phyloP scores from a whole-genome alignment of 2,329 filamentous ascomycete genomes.

The Alternaria ethzedia region DNA sequence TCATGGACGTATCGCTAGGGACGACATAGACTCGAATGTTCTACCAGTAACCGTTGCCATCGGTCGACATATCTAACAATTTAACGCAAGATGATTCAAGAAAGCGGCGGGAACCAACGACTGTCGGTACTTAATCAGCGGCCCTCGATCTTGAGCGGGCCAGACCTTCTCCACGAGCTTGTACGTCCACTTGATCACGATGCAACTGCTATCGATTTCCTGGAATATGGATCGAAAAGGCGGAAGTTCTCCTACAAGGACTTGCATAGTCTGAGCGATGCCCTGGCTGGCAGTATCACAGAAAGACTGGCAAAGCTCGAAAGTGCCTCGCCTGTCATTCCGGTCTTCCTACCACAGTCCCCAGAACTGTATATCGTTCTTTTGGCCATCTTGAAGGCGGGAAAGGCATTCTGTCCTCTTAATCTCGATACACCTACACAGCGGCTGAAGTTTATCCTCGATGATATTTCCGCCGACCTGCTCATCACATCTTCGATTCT shows the following conservation, averaged over 20 bases:
- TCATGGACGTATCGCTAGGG: not conserved
- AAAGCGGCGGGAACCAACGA: slow-evolving; percentile 4
- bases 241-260: slow-evolving; percentile 65
- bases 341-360: slow-evolving; percentile 78
- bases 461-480: slow-evolving; percentile 74
- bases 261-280: slow-evolving; percentile 65
- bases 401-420: slow-evolving; percentile 85
- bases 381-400: slow-evolving; percentile 78
- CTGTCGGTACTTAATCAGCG: slow-evolving; percentile 62
- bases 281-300: slow-evolving; percentile 56
- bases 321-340: slow-evolving; percentile 62
- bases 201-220: slow-evolving; percentile 68
- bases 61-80: slow-evolving; percentile 8
- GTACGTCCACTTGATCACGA: slow-evolving; percentile 55
- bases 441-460: slow-evolving; percentile 77
- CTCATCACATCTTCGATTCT: slow-evolving; percentile 68
- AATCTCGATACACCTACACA: slow-evolving; percentile 79
- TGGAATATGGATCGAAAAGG: slow-evolving; percentile 56
- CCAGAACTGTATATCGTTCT: slow-evolving; percentile 78
- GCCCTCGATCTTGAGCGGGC: slow-evolving; percentile 61
- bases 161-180: slow-evolving; percentile 67
- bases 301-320: slow-evolving; percentile 30
- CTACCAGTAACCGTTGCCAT: not conserved
- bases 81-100: slow-evolving; percentile 34
- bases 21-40: not conserved